Evolutionary conservation across 306 rosid genomes (phyloP).

Genomic region (Malus sieversii): DNA sequence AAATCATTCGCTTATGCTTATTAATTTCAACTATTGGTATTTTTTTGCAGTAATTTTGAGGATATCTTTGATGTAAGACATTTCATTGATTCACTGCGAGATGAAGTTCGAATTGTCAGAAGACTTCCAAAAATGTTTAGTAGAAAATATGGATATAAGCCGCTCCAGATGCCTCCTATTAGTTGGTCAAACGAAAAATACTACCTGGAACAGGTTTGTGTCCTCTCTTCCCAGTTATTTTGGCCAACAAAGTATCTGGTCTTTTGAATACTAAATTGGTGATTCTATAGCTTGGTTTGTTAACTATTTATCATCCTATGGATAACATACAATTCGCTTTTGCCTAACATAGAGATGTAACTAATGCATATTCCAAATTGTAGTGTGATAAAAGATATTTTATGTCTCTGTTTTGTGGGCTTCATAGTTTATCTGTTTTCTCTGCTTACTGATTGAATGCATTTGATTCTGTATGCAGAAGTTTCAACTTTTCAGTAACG

Average conservation of each 20-base stretch:
- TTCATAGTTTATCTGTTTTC: background rate
- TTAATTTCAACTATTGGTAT: constrained; percentile 23
- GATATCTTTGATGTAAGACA: constrained; percentile 89
- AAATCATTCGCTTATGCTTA: constrained; percentile 14
- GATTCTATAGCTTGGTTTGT: constrained; percentile 3
- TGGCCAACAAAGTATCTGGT: background rate
- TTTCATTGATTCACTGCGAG: constrained; percentile 81
- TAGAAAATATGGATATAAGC: constrained; percentile 49
- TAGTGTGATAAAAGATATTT: background rate
- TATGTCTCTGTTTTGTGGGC: background rate
- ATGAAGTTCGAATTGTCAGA: constrained; percentile 83
- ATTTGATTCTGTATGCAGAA: constrained; percentile 5
- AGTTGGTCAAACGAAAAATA: constrained; percentile 93
- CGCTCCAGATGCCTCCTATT: constrained; percentile 80
- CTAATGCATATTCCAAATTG: background rate
- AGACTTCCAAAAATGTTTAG: constrained; percentile 74
- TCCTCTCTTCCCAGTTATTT: background rate
- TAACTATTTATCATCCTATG: background rate
- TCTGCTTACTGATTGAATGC: background rate
- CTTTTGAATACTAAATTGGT: background rate
- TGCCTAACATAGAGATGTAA: background rate
- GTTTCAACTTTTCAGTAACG: background rate
- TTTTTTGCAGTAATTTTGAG: constrained; percentile 73
- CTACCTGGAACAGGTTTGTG: constrained; percentile 78
- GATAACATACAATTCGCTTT: background rate